A percentile compares a stretch with the other conserved stretches of the same genome.
phyloP scores from a whole-genome alignment of 805 yeast genomes.

The Metschnikowia bowlesiae region DNA sequence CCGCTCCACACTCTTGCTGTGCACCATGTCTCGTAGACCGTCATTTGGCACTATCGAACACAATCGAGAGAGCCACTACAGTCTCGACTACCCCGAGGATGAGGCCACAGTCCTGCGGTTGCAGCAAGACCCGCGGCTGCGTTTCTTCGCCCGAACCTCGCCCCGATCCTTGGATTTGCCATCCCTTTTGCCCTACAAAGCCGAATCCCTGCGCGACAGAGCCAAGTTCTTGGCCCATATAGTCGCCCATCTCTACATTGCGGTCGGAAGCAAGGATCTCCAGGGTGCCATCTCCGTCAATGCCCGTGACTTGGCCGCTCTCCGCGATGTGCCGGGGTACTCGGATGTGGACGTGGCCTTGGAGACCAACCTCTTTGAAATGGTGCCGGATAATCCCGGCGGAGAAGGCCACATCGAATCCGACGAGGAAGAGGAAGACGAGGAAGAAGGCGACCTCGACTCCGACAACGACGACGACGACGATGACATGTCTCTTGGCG shows the following conservation, averaged over 20 bases:
- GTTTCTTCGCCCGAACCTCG: constrained; percentile 34
- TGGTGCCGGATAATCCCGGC: constrained; percentile 25
- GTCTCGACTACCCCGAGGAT: constrained; percentile 50
- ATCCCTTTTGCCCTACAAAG: constrained; percentile 63
- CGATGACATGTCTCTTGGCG: constrained; percentile 15
- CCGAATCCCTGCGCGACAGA: constrained; percentile 65
- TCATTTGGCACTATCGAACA: constrained; percentile 29
- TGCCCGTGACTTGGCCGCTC: constrained; percentile 58
- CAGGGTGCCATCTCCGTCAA: constrained; percentile 66
- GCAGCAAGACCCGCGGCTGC: constrained; percentile 33
- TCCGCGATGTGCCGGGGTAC: constrained; percentile 26
- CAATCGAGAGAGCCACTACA: constrained; percentile 35
- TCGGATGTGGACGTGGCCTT: constrained; percentile 45
- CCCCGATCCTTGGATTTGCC: constrained; percentile 42
- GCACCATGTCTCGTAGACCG: constrained; percentile 22
- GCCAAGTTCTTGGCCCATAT: constrained; percentile 74
- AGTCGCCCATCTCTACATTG: constrained; percentile 73
- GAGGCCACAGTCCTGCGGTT: constrained; percentile 22
- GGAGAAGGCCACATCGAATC: constrained; percentile 4
- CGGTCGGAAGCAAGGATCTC: constrained; percentile 69
- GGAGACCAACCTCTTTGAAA: constrained; percentile 49
- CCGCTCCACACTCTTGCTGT: constrained; percentile 8
- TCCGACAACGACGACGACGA: constrained; percentile 34
- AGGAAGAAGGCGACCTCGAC: constrained; percentile 23
- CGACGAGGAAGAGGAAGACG: constrained; percentile 24